Evolutionary conservation across 2,329 filamentous ascomycete species (phyloP).

Genomic region (Aspergillus flavus): DNA sequence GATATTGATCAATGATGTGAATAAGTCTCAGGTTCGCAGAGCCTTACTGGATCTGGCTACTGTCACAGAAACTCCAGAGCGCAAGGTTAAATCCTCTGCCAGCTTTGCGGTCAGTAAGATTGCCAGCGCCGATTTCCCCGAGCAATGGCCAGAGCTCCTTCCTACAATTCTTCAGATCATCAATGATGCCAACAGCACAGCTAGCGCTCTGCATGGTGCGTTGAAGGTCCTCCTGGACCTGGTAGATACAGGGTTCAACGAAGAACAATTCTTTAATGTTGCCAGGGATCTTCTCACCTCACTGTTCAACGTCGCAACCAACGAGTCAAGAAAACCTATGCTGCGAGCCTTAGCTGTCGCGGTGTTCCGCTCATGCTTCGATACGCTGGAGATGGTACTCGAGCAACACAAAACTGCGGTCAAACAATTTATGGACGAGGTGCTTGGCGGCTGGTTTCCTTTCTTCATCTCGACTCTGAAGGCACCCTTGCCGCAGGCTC

Average conservation of each 20-base stretch:
- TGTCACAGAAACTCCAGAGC: constrained; percentile 69
- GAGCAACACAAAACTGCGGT: constrained; percentile 87
- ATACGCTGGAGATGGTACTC: constrained; percentile 94
- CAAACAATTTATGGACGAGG: constrained; percentile 85
- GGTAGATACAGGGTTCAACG: constrained; percentile 89
- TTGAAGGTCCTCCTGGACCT: constrained; percentile 85
- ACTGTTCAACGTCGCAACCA: constrained; percentile 79
- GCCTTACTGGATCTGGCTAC: constrained; percentile 77
- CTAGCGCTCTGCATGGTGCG: constrained; percentile 83
- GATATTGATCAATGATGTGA: constrained; percentile 70
- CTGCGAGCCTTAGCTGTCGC: constrained; percentile 84
- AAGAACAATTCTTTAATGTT: constrained; percentile 91
- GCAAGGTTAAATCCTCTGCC: constrained; percentile 85
- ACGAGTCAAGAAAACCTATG: constrained; percentile 71
- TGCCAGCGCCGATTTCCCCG: constrained; percentile 87
- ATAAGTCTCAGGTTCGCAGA: constrained; percentile 72
- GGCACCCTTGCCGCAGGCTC: constrained; percentile 66
- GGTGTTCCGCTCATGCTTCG: constrained; percentile 88
- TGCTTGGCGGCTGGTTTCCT: constrained; percentile 80
- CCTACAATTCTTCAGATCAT: constrained; percentile 78
- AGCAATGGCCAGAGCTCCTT: constrained; percentile 89
- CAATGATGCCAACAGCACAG: constrained; percentile 64
- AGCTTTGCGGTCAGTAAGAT: constrained; percentile 93
- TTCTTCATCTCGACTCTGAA: constrained; percentile 85
- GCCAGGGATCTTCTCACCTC: constrained; percentile 82